phyloP scores from a whole-genome alignment of 2,329 filamentous ascomycete species.

The Phyllosticta capitalensis region DNA sequence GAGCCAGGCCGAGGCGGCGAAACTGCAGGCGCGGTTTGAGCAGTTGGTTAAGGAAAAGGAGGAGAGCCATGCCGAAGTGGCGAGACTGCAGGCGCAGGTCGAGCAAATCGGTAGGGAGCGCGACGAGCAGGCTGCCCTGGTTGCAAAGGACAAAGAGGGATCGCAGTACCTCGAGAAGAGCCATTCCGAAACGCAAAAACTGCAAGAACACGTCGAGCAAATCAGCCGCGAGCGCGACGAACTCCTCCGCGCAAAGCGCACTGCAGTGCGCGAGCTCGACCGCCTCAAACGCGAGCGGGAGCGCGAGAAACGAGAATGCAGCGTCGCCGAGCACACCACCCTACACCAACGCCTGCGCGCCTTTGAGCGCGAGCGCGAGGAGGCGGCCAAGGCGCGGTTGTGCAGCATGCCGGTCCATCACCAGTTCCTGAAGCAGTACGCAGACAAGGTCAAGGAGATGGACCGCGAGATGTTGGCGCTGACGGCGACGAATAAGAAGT shows the following conservation, averaged over 20 bases:
- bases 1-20: background rate
- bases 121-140: too few relatives aligned
- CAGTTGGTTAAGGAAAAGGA: background rate
- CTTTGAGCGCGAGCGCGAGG: background rate
- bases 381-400: background rate
- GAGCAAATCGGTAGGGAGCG: too few relatives aligned
- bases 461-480: background rate
- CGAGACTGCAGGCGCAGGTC: too few relatives aligned
- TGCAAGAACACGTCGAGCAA: too few relatives aligned
- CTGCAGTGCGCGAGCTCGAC: too few relatives aligned
- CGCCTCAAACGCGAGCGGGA: too few relatives aligned
- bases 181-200: background rate
- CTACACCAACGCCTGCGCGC: background rate
- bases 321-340: background rate
- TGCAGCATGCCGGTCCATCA: background rate
- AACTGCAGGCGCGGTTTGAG: background rate
- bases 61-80: background rate
- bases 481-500: background rate
- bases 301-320: background rate
- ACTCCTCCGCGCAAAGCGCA: too few relatives aligned
- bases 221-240: too few relatives aligned
- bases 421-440: constrained; percentile 56
- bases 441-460: constrained; percentile 25
- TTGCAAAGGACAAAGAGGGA: too few relatives aligned
- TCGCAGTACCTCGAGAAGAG: too few relatives aligned